phyloP scores from a whole-genome alignment of 2,329 filamentous ascomycete genomes.

The Fusarium subglutinans region DNA sequence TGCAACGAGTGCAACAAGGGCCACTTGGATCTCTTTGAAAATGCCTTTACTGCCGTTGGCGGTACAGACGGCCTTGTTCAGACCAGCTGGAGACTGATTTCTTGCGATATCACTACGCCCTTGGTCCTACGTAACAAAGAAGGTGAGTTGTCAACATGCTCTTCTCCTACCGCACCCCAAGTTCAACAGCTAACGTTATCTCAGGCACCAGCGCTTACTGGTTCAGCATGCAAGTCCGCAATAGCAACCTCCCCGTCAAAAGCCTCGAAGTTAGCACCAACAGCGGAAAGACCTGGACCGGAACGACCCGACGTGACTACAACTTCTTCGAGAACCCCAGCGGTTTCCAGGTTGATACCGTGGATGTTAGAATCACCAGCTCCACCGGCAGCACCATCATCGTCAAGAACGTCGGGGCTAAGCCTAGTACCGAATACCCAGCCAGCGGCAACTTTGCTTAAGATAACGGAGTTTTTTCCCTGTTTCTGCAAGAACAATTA shows the following conservation, averaged over 20 bases:
- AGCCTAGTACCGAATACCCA: constrained; percentile 41
- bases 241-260: constrained; percentile 65
- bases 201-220: constrained; percentile 44
- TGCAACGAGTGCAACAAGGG: constrained; percentile 53
- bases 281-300: constrained; percentile 65
- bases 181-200: neutral
- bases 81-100: constrained; percentile 48
- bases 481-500: too few relatives aligned
- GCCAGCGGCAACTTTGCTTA: constrained; percentile 46
- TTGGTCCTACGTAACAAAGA: constrained; percentile 55
- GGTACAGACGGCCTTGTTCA: constrained; percentile 48
- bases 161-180: fast-evolving
- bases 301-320: constrained; percentile 61
- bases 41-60: constrained; percentile 52
- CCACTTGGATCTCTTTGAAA: constrained; percentile 57
- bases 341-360: constrained; percentile 63
- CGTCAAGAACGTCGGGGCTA: constrained; percentile 60
- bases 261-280: constrained; percentile 70
- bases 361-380: constrained; percentile 66
- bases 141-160: constrained; percentile 45
- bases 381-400: constrained; percentile 59
- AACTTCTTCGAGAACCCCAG: constrained; percentile 70
- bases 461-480: neutral
- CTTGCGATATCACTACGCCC: constrained; percentile 54
- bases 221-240: constrained; percentile 66